Conservation (phyloP, 768 basidiomycete genomes). For the Pisolithus tinctorius region DNA sequence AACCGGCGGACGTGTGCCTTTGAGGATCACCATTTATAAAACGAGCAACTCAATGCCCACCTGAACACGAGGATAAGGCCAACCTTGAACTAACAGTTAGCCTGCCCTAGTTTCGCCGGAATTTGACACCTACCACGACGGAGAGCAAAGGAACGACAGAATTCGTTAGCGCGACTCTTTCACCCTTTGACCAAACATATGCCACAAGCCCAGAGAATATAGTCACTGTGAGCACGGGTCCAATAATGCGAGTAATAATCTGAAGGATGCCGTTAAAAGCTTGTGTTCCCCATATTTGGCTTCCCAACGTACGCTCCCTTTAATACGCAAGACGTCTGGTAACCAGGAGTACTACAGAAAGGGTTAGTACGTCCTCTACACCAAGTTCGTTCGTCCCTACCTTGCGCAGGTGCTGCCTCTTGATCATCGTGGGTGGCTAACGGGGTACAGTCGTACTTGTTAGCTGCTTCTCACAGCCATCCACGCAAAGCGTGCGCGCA, state of each 20-base stretch:
- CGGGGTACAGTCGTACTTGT: background rate
- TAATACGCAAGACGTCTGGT: slow-evolving; percentile 77
- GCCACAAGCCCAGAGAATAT: slow-evolving; percentile 59
- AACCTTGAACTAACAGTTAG: slow-evolving; percentile 40
- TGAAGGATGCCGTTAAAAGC: slow-evolving; percentile 20
- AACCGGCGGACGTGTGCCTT: background rate
- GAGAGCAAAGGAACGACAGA: slow-evolving; percentile 83
- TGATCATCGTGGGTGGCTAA: slow-evolving; percentile 36
- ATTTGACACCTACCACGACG: slow-evolving; percentile 64
- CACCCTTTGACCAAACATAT: slow-evolving; percentile 52
- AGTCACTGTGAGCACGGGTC: slow-evolving; percentile 81
- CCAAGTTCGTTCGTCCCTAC: slow-evolving; percentile 19
- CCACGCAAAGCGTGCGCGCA: background rate
- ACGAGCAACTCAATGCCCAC: slow-evolving; percentile 30
- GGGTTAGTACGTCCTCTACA: background rate
- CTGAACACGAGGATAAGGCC: slow-evolving; percentile 86
- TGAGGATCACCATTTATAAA: background rate
- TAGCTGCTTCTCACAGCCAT: background rate
- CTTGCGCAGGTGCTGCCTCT: slow-evolving; percentile 48
- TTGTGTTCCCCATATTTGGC: slow-evolving; percentile 4
- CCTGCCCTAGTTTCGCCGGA: background rate
- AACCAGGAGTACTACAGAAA: slow-evolving; percentile 74
- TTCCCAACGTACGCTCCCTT: slow-evolving; percentile 62
- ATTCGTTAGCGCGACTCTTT: slow-evolving; percentile 62
- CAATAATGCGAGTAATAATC: slow-evolving; percentile 67